Evolutionary conservation across 345 rosid genomes (phyloP).

Genomic region (Eucalyptus brandiana): DNA sequence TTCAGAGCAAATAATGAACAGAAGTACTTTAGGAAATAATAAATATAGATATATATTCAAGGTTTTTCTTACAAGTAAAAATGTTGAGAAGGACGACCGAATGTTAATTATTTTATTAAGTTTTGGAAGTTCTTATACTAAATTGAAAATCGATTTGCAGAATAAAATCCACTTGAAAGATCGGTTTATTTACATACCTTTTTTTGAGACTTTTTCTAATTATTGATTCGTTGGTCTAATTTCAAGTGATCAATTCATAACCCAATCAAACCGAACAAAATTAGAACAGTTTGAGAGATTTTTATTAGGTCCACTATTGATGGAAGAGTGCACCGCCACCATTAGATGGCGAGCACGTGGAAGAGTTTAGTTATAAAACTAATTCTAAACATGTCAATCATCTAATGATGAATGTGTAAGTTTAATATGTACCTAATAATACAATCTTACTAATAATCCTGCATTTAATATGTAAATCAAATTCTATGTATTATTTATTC

Average conservation of each 20-base stretch:
- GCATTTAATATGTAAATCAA: neutral
- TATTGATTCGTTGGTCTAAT: neutral
- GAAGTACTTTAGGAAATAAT: neutral
- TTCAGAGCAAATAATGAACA: neutral
- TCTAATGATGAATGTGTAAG: neutral
- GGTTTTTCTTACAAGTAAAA: neutral
- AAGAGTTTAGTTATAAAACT: neutral
- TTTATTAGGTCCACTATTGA: neutral
- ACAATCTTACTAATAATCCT: neutral
- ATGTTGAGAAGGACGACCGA: rapidly evolving
- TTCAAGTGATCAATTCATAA: neutral
- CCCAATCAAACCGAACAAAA: rapidly evolving
- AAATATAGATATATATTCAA: neutral
- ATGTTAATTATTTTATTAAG: neutral
- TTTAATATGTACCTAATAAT: neutral
- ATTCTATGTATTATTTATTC: neutral
- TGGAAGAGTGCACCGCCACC: neutral
- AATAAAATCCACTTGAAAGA: neutral
- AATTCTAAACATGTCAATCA: neutral
- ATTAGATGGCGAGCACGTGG: neutral
- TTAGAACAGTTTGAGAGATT: neutral
- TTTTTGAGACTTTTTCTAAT: neutral
- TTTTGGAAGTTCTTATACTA: neutral
- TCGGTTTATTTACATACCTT: neutral
- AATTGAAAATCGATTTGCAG: neutral